Conservation (phyloP, 306 rosid genomes). For the Gynostemma pentaphyllum region DNA sequence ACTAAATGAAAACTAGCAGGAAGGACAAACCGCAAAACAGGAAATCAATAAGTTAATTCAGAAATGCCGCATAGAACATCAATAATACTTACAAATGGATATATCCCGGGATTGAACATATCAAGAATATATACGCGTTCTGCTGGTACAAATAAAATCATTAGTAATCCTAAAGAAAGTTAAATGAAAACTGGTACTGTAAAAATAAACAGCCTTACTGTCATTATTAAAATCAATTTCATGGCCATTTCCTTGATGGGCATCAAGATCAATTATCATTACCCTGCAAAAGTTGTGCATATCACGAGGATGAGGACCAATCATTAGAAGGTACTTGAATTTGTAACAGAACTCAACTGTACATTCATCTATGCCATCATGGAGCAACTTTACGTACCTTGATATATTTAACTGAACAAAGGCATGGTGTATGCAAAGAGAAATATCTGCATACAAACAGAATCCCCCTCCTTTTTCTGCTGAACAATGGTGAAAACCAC, state of each 20-base stretch:
- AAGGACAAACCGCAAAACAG: conserved; percentile 9
- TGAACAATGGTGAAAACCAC: conserved; percentile 95
- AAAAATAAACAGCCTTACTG: conserved; percentile 37
- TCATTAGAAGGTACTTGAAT: conserved; percentile 1
- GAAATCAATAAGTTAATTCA: not conserved
- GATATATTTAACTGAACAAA: conserved; percentile 60
- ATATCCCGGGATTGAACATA: conserved; percentile 86
- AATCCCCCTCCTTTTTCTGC: conserved; percentile 81
- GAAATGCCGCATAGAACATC: not conserved
- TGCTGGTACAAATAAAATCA: conserved; percentile 30
- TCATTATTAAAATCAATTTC: conserved; percentile 69
- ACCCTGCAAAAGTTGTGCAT: conserved; percentile 38
- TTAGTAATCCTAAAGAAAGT: conserved; percentile 7
- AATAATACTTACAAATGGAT: conserved; percentile 60
- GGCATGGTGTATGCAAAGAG: conserved; percentile 74
- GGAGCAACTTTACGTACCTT: conserved; percentile 34
- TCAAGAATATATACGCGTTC: conserved; percentile 78
- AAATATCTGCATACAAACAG: conserved; percentile 81
- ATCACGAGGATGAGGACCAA: conserved; percentile 3
- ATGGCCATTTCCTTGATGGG: conserved; percentile 98
- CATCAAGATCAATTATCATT: conserved; percentile 96
- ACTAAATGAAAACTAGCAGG: not conserved
- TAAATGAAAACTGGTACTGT: conserved; percentile 14
- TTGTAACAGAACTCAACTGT: conserved; percentile 13
- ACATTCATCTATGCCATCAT: not conserved